phyloP scores from a whole-genome alignment of 2,329 filamentous ascomycete species.

The Botrytis deweyae region DNA sequence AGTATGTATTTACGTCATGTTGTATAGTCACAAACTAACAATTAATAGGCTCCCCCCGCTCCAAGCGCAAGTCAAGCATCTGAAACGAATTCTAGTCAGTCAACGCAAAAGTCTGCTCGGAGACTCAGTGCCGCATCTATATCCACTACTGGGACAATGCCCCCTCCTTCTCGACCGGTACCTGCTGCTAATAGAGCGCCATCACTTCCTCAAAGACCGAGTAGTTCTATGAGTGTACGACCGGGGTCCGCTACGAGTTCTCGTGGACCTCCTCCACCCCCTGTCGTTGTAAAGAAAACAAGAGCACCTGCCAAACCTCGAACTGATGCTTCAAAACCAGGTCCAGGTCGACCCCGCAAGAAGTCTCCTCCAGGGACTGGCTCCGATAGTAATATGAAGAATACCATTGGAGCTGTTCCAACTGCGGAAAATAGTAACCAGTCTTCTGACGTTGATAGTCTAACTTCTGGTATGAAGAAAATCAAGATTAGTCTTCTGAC shows the following conservation, averaged over 20 bases:
- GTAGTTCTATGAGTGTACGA: slow-evolving; percentile 45
- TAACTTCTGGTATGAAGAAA: slow-evolving; percentile 60
- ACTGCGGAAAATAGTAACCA: slow-evolving; percentile 20
- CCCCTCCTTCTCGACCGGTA: slow-evolving; percentile 28
- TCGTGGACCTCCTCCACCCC: slow-evolving; percentile 40
- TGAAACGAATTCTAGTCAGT: slow-evolving; percentile 31
- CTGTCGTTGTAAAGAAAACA: slow-evolving; percentile 58
- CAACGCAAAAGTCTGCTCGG: slow-evolving; percentile 37
- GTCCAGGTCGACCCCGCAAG: slow-evolving; percentile 33
- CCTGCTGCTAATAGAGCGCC: slow-evolving; percentile 28
- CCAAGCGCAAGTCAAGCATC: slow-evolving; percentile 37
- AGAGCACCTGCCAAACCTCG: slow-evolving; percentile 50
- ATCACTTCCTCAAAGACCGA: slow-evolving; percentile 41
- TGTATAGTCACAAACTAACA: background rate
- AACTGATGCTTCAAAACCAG: slow-evolving; percentile 40
- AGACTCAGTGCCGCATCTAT: slow-evolving; percentile 46
- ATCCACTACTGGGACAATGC: slow-evolving; percentile 43
- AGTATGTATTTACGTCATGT: slow-evolving; percentile 34
- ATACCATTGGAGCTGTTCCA: slow-evolving; percentile 6
- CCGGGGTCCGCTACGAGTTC: slow-evolving; percentile 47
- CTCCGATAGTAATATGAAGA: background rate
- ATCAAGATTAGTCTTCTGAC: slow-evolving; percentile 60
- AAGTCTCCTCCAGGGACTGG: slow-evolving; percentile 36
- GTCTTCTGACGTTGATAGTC: slow-evolving; percentile 49
- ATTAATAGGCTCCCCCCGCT: background rate